Percentiles rank a stretch among this genome's conserved stretches.
These are phyloP conservation scores for Cyberlindnera galapagoensis DNA, from an alignment of 805 yeast species.

Conservation along the genomic window DNA sequence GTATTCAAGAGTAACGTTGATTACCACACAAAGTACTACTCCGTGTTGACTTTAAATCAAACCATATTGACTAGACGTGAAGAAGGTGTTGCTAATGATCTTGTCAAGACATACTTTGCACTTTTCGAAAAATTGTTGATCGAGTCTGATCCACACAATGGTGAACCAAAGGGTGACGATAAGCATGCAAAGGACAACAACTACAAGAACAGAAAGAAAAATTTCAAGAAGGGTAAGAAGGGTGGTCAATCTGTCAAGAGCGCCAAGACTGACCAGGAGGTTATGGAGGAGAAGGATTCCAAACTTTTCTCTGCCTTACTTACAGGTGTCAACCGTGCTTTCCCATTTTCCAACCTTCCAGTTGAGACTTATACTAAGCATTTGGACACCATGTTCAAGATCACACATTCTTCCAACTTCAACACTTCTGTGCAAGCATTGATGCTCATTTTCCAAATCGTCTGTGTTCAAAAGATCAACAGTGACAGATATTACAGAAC, in stretches of 20 bases:
- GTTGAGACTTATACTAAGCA: slow-evolving; percentile 67
- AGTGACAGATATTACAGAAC: slow-evolving; percentile 77
- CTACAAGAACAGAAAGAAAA: slow-evolving; percentile 63
- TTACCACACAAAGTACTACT: slow-evolving; percentile 82
- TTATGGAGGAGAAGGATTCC: slow-evolving; percentile 72
- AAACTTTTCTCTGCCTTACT: slow-evolving; percentile 83
- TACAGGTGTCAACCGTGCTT: slow-evolving; percentile 94
- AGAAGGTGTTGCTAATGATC: slow-evolving; percentile 70
- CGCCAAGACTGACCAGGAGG: slow-evolving; percentile 57
- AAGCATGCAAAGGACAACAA: slow-evolving; percentile 35
- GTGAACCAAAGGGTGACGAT: slow-evolving; percentile 32
- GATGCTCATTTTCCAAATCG: slow-evolving; percentile 75
- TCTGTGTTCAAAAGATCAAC: slow-evolving; percentile 49
- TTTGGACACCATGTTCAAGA: slow-evolving; percentile 76
- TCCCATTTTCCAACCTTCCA: slow-evolving; percentile 80
- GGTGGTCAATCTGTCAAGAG: slow-evolving; percentile 78
- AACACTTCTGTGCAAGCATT: slow-evolving; percentile 92
- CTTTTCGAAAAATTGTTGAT: slow-evolving; percentile 78
- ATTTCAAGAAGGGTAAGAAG: slow-evolving; percentile 74
- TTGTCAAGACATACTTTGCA: slow-evolving; percentile 80
- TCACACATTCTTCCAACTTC: slow-evolving; percentile 91
- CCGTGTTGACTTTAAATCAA: slow-evolving; percentile 85
- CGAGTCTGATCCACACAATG: slow-evolving; percentile 50
- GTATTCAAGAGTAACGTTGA: slow-evolving; percentile 70
- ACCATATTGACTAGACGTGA: slow-evolving; percentile 80